Evolutionary conservation across 352 stramenopile genomes (phyloP), one percentile per base, ranked within the genome.

Genomic region (Lagenidium sp.): DNA sequence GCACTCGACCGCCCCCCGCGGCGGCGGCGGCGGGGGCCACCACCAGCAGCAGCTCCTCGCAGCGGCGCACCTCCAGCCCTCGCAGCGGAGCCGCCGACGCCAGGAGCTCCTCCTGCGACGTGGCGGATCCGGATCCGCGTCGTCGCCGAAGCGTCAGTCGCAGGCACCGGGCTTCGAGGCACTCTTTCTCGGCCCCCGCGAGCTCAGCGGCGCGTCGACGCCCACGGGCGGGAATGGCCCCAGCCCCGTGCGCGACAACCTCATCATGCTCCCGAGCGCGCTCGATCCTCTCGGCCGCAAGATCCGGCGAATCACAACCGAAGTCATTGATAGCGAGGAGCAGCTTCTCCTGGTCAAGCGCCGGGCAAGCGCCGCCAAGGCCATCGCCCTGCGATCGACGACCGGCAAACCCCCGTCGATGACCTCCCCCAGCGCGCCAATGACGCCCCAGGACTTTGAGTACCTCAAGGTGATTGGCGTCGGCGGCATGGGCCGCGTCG

Each of bases 391-490:
- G 13, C 67, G 67, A 37, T 45, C 53, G 37, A 49, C 41, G 15
- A 41, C 20, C 23, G 24, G 22, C 29, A 28, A 21, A 11, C 23
- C 39, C 25, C 22, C 24, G 13, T 28, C 35, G 15, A 37, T 15
- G 6, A 16, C 7, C 4, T 21, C 6, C 3, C 18, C 15, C 8
- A 41, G 44, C 38, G 18, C 34, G 4, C 37, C 47, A 3, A 55
- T 79, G 34, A 79, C 65, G 1, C 49, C 57, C 0, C 39, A 57
- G 11, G 84, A 95, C 48, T 96, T 96, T 49, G 80, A 86, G 36
- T 68, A 78, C 28, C 55, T 96, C 21, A 95, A 93, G 49, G 81
- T 93, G 34, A 84, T 96, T 31, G 86, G 86, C 23, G 78, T 92
- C 12, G 86, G 86, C 4, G 83, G 73, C 8, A 94, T 93, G 60